Conservation (phyloP, 768 basidiomycete genomes). For the Guyanaporus albipodus region DNA sequence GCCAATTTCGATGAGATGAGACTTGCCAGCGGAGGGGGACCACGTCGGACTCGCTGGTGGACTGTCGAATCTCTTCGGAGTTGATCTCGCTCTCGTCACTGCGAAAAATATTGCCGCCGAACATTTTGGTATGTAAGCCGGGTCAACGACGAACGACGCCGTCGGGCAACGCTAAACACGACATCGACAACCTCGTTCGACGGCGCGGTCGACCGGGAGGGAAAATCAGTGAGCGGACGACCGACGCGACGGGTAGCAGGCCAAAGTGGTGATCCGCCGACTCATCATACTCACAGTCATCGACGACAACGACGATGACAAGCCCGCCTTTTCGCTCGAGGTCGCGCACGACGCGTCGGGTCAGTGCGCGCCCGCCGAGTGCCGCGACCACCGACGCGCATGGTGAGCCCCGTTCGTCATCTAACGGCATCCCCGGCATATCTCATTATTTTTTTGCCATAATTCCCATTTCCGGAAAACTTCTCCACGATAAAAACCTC, state of each 20-base stretch:
- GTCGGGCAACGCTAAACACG: neutral
- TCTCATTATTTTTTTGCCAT: slow-evolving; percentile 5
- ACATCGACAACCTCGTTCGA: no score
- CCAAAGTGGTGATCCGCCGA: no score
- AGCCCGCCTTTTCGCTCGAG: neutral
- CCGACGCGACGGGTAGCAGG: no score
- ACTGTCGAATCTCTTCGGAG: slow-evolving; percentile 21
- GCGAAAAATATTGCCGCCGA: slow-evolving; percentile 27
- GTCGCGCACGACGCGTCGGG: no score
- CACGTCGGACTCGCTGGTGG: neutral
- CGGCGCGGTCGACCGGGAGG: no score
- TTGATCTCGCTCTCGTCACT: slow-evolving; percentile 14
- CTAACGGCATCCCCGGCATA: slow-evolving; percentile 13
- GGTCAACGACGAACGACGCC: no score
- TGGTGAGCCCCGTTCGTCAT: slow-evolving; percentile 2
- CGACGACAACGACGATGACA: neutral
- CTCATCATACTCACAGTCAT: neutral
- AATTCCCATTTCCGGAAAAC: slow-evolving; percentile 26
- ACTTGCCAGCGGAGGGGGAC: neutral
- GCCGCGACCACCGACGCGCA: no score
- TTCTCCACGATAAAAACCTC: slow-evolving; percentile 19
- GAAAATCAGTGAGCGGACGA: no score
- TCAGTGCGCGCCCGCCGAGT: no score
- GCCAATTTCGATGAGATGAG: no score
- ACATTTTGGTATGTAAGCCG: slow-evolving; percentile 16